These are phyloP conservation scores for Gloeopeniophorella convolvens DNA, from an alignment of 768 basidiomycete species.

Conservation along the genomic window DNA sequence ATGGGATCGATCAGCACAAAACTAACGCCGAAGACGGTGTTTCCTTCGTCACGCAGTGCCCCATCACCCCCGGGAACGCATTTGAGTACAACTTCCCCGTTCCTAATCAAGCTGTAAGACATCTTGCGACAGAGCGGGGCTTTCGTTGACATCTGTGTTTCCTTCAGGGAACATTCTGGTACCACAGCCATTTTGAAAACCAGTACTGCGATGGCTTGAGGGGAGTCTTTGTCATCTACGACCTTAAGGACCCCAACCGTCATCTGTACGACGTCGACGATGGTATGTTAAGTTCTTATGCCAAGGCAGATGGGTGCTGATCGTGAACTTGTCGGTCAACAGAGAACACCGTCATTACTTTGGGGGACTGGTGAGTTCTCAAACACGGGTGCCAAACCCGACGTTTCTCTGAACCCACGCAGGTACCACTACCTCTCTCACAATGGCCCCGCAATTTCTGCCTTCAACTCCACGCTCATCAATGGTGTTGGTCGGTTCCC, in stretches of 20 bases:
- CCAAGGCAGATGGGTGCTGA: not conserved
- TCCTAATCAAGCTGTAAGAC: constrained; percentile 23
- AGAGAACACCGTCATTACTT: constrained; percentile 21
- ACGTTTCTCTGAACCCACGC: not conserved
- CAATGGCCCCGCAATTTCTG: not conserved
- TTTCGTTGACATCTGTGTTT: not conserved
- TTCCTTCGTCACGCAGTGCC: constrained; percentile 36
- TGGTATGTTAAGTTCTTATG: constrained; percentile 12
- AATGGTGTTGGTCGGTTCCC: constrained; percentile 1
- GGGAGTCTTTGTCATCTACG: constrained; percentile 25
- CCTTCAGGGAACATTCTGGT: constrained; percentile 26
- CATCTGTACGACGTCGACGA: constrained; percentile 25
- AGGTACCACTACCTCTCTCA: not conserved
- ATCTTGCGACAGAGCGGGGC: constrained; percentile 28
- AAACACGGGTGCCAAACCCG: no score
- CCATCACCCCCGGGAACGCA: not conserved
- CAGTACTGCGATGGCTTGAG: constrained; percentile 26
- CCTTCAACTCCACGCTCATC: constrained; percentile 1
- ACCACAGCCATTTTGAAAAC: no score
- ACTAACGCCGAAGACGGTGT: constrained; percentile 15
- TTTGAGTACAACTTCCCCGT: not conserved
- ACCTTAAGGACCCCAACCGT: constrained; percentile 24
- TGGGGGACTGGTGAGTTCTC: constrained; percentile 23
- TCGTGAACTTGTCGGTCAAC: no score
- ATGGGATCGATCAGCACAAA: constrained; percentile 12